A percentile compares a stretch with the other conserved stretches of the same genome.
These are phyloP conservation scores for Rosa multiflora DNA, from an alignment of 306 rosid genomes.

Conservation along the genomic window DNA sequence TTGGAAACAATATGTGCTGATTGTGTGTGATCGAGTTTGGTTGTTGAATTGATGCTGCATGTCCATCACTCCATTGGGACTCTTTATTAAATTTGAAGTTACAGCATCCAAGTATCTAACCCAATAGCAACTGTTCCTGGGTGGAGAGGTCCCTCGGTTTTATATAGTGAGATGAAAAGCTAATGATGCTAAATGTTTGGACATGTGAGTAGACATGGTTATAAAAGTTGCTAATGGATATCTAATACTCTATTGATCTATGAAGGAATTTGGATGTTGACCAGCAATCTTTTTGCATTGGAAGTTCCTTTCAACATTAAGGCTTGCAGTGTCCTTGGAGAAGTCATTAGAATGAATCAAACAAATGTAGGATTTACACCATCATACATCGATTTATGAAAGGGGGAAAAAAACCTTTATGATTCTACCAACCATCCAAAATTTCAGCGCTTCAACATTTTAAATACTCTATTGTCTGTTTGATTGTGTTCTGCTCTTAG, in stretches of 20 bases:
- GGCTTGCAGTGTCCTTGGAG: not conserved
- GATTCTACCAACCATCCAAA: not conserved
- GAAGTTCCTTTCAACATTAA: conserved; percentile 13
- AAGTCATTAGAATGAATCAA: conserved; percentile 4
- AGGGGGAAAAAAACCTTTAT: not conserved
- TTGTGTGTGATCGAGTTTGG: not conserved
- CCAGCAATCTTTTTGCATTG: conserved; percentile 1
- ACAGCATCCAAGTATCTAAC: not conserved
- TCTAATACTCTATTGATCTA: not conserved
- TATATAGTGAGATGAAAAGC: not conserved
- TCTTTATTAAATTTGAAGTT: not conserved
- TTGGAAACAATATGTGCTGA: conserved; percentile 7
- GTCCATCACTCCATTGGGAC: not conserved
- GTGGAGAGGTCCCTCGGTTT: not conserved
- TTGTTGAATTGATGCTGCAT: conserved; percentile 3
- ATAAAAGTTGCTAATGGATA: conserved; percentile 10
- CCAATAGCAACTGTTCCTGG: not conserved
- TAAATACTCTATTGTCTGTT: not conserved
- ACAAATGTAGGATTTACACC: not conserved
- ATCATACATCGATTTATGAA: not conserved
- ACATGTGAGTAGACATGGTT: not conserved
- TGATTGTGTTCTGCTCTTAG: not conserved
- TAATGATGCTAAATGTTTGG: not conserved
- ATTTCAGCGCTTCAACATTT: not conserved
- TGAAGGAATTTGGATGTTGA: conserved; percentile 5